Evolutionary conservation across 176 grass and related monocot species (phyloP).

Genomic region (Poa annua): DNA sequence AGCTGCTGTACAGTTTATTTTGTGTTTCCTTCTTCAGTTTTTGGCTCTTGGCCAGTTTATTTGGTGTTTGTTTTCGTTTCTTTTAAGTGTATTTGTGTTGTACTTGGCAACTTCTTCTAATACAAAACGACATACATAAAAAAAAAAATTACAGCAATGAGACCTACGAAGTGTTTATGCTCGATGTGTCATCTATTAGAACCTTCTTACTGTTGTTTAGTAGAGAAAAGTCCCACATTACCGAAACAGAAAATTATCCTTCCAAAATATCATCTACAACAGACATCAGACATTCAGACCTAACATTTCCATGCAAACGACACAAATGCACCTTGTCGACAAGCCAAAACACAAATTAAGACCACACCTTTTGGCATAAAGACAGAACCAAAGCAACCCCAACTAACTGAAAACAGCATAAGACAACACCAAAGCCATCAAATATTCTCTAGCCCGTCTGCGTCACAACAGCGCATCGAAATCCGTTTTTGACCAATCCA

Average conservation of each 20-base stretch:
- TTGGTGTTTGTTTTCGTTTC: background rate
- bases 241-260: constrained; percentile 14
- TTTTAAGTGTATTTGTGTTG: background rate
- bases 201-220: background rate
- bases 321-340: constrained; percentile 20
- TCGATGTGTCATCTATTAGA: constrained; percentile 21
- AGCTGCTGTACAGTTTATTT: background rate
- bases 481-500: background rate
- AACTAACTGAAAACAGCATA: constrained; percentile 10
- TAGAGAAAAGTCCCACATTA: background rate
- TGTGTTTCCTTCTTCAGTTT: background rate
- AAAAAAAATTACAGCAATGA: background rate
- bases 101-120: background rate
- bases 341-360: constrained; percentile 22
- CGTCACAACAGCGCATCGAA: constrained; percentile 22
- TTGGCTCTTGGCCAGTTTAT: background rate
- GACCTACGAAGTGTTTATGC: constrained; percentile 1
- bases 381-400: constrained; percentile 12
- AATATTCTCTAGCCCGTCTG: background rate
- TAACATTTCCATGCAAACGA: constrained; percentile 20
- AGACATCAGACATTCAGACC: constrained; percentile 5
- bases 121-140: background rate
- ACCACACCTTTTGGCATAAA: constrained; percentile 9
- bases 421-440: constrained; percentile 5
- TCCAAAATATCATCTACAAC: constrained; percentile 16